phyloP scores from a whole-genome alignment of 371 early-diverging fungal species.

The Mucor piriformis region DNA sequence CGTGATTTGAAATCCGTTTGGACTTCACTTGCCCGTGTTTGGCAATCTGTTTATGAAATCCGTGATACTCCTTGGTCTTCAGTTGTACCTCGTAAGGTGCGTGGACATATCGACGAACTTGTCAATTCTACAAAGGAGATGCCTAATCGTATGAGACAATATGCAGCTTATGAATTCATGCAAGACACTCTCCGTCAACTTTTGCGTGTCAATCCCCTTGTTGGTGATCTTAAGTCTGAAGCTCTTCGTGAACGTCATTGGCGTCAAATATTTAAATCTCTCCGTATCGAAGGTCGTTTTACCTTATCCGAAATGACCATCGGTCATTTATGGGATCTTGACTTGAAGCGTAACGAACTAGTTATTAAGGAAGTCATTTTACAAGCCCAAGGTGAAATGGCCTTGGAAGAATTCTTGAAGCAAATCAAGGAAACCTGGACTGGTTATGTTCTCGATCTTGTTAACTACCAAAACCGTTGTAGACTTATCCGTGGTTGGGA shows the following conservation, averaged over 20 bases:
- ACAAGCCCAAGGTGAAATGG: slow-evolving; percentile 98
- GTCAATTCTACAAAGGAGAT: slow-evolving; percentile 84
- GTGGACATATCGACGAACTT: slow-evolving; percentile 85
- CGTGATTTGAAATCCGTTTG: slow-evolving; percentile 94
- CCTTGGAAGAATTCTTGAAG: slow-evolving; percentile 95
- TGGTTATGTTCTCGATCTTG: slow-evolving; percentile 88
- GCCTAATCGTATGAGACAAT: slow-evolving; percentile 94
- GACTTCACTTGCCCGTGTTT: slow-evolving; percentile 82
- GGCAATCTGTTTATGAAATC: slow-evolving; percentile 84
- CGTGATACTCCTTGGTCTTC: slow-evolving; percentile 89
- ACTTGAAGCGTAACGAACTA: slow-evolving; percentile 85
- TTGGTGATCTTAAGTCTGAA: slow-evolving; percentile 94
- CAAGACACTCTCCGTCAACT: slow-evolving; percentile 82
- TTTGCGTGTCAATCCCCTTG: slow-evolving; percentile 79
- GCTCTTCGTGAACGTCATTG: slow-evolving; percentile 97
- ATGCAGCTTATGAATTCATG: slow-evolving; percentile 96
- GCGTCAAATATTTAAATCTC: slow-evolving; percentile 87
- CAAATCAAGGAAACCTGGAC: slow-evolving; percentile 91
- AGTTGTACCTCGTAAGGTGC: slow-evolving; percentile 89
- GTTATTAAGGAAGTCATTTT: slow-evolving; percentile 84
- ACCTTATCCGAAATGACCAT: slow-evolving; percentile 86
- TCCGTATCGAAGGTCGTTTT: slow-evolving; percentile 74
- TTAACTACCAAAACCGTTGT: slow-evolving; percentile 96
- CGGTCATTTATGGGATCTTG: slow-evolving; percentile 94
- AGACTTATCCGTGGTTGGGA: slow-evolving; percentile 97